A percentile compares a stretch with the other conserved stretches of the same genome.
Conservation (phyloP, 1,284 basidiomycete species). For the Phaffia rhodozyma region DNA sequence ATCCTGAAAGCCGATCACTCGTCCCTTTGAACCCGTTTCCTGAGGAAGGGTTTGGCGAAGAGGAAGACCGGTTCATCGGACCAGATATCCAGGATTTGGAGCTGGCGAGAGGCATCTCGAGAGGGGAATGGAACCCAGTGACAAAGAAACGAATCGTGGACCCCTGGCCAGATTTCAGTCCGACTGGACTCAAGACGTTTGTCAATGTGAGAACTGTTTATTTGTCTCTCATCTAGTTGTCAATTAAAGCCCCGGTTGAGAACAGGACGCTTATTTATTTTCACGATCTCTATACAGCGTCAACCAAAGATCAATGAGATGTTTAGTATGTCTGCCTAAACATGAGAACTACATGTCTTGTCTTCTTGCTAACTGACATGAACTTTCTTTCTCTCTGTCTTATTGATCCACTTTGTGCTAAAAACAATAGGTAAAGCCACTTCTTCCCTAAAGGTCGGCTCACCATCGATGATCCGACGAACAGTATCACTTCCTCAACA, state of each 20-base stretch:
- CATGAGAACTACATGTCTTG: not conserved
- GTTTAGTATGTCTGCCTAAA: constrained; percentile 5
- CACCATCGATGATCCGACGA: too few species aligned
- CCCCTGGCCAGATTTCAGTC: constrained; percentile 57
- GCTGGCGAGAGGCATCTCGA: constrained; percentile 48
- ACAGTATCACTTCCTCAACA: too few species aligned
- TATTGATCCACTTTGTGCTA: not conserved
- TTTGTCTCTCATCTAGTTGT: not conserved
- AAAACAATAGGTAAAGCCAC: too few species aligned
- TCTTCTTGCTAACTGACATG: not conserved
- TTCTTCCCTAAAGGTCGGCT: too few species aligned
- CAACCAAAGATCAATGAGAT: constrained; percentile 14
- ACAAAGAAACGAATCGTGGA: constrained; percentile 60
- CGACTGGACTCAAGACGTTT: constrained; percentile 25
- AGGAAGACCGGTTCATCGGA: constrained; percentile 63
- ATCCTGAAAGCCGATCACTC: constrained; percentile 53
- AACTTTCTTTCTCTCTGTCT: not conserved
- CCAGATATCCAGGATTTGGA: constrained; percentile 34
- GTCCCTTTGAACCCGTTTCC: constrained; percentile 55
- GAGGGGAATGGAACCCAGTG: constrained; percentile 67
- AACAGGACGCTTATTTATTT: not conserved
- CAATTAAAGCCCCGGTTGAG: not conserved
- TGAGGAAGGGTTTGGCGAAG: constrained; percentile 44
- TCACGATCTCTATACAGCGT: not conserved
- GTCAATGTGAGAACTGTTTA: constrained; percentile 3